Conservation (phyloP, 768 basidiomycete species). For the Sporobolomyces phaffii region DNA sequence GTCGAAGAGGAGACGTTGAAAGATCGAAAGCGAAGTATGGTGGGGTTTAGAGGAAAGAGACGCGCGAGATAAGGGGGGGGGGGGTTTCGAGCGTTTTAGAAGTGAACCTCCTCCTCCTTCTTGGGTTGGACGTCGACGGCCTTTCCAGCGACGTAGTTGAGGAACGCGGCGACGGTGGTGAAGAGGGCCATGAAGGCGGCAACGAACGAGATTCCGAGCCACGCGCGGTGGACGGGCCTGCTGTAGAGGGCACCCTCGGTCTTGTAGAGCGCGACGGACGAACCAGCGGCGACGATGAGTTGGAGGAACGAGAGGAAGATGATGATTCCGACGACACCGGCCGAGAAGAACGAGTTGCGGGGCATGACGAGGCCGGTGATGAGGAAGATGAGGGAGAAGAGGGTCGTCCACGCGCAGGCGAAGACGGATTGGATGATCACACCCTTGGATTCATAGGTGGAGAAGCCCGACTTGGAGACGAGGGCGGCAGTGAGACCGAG, state of each 20-base stretch:
- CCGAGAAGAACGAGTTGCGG: slow-evolving; percentile 11
- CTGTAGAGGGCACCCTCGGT: not conserved
- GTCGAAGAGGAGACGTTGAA: not conserved
- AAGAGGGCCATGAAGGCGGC: slow-evolving; percentile 18
- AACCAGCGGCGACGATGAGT: slow-evolving; percentile 10
- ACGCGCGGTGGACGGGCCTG: not conserved
- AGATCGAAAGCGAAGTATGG: not conserved
- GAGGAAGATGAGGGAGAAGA: slow-evolving; percentile 14
- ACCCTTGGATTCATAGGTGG: not conserved
- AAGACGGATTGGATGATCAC: slow-evolving; percentile 4
- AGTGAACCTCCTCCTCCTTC: slow-evolving; percentile 10
- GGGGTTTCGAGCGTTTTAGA: too few species aligned
- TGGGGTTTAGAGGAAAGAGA: not conserved
- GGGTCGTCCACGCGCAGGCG: slow-evolving; percentile 2
- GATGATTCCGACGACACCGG: slow-evolving; percentile 11
- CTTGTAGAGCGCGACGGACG: not conserved
- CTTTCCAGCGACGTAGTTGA: slow-evolving; percentile 4
- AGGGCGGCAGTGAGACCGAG: slow-evolving; percentile 4
- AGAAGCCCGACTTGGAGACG: not conserved
- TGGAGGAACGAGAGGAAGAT: slow-evolving; percentile 15
- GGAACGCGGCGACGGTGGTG: slow-evolving; percentile 14
- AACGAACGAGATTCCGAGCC: not conserved
- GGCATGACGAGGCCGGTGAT: slow-evolving; percentile 1
- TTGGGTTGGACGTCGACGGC: not conserved
- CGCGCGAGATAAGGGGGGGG: too few species aligned